phyloP scores from a whole-genome alignment of 306 rosid genomes.

The Cucumis melo region DNA sequence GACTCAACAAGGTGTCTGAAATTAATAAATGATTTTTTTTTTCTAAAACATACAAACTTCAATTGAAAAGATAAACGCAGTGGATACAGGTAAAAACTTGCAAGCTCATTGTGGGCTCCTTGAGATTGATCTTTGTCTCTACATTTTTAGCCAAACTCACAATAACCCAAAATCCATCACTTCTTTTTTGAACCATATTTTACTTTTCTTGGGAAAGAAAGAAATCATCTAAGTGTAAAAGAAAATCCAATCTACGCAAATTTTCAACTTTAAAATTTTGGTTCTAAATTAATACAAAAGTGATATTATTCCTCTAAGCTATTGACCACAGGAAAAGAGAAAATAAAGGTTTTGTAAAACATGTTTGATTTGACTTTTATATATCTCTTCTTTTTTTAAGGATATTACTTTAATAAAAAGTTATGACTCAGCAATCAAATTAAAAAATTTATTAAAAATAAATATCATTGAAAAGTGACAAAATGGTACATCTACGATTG shows the following conservation, averaged over 20 bases:
- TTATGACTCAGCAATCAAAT: background rate
- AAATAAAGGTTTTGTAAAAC: background rate
- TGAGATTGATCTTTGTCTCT: background rate
- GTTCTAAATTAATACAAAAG: background rate
- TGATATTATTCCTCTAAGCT: background rate
- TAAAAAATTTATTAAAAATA: background rate
- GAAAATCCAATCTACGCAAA: background rate
- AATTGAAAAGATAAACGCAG: background rate
- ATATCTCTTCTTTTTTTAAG: background rate
- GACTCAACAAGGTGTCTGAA: background rate
- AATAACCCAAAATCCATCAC: background rate
- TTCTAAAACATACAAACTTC: no score
- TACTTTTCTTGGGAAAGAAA: background rate
- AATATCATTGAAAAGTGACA: background rate
- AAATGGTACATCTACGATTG: background rate
- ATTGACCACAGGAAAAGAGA: background rate
- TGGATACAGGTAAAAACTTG: background rate
- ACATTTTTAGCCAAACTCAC: background rate
- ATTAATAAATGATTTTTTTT: no score
- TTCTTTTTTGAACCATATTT: background rate
- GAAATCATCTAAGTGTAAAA: background rate
- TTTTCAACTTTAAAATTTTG: background rate
- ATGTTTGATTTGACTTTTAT: background rate
- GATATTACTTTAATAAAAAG: background rate
- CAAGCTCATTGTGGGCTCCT: background rate